Base-by-base conservation (phyloP, 108 stramenopile genomes). In the Cyclostephanos tholiformis region DNA sequence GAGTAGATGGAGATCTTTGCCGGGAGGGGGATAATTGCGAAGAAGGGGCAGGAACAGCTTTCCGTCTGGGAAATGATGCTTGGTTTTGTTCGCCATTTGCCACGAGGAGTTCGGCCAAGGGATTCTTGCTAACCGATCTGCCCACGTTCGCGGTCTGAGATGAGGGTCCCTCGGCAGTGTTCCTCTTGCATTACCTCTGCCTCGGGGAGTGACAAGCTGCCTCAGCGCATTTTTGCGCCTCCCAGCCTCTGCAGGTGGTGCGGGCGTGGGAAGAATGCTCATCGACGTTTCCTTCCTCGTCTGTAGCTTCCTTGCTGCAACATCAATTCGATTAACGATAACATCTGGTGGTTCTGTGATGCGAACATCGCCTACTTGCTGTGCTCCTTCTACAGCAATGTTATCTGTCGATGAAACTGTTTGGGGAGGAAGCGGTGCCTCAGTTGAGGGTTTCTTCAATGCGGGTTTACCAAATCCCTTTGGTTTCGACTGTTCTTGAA, bases 401-500 rank as follows among this genome's bases (percentile, higher is more conserved):
- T 60, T 25, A 10, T 61, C 48, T 61, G 29, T 50, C 59, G 32
- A n/a, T 51, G 26, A 27, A 29, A 71, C 62, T 12, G 32, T 60
- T 60, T 60, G 38, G 32, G 53, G 11, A 38, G 55, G 55, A 39
- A 55, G 53, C 23, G 53, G 9, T 39, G 32, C 57, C 23, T 32
- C 41, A n/a, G 60, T 44, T 20, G 58, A 25, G 32, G 46, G 43
- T 27, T 19, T 61, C 49, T 71, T 71, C 71, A 71, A 62, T 29
- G 71, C 60, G 17, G 71, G 71, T 56, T 49, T 71, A 29, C 71
- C 71, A 26, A 71, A 71, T 46, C 71, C 44, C 51, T 63, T 72
- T 35, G 46, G 71, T 27, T 44, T 35, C 56, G 58, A 27, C 2
- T 2, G 8, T 22, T 35, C 25, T 48, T 73, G 50, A 1, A 10